Evolutionary conservation across 1,284 basidiomycete genomes (phyloP), one percentile per base, ranked within the genome.

Genomic region (Pseudozyma sp.): DNA sequence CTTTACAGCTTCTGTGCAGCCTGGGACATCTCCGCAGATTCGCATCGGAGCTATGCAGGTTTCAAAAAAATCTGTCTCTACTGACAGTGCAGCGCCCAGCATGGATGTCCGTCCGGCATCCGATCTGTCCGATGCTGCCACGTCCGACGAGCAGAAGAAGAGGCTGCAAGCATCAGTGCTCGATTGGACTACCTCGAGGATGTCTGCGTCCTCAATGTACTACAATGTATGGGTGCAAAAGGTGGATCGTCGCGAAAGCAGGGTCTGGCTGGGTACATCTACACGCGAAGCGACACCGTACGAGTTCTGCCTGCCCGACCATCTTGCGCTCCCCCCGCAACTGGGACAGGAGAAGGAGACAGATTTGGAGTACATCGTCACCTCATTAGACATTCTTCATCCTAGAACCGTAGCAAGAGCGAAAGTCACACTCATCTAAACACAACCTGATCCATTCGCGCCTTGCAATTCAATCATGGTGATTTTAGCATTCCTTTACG

Each of bases 181-280:
- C 39, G 42, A 17, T 0, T 64, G 56, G 61, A 24, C 39, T 8
- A 8, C 61, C 11, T 14, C 34, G 1, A 8, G 19, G 4, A 49
- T 13, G n/a, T 1, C 0, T 9, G 4, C n/a, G 9, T 17, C 48
- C 0, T 34, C 44, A 3, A 16, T 17, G 33, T 64, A 64, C 49
- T 72, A 16, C 54, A 68, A 64, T 24, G 60, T 68, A 1, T 72
- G 60, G 60, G 34, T 72, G 11, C 69, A 72, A 24, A 44, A 35
- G 7, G 34, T 47, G 2, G 46, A 16, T 14, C 43, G 46, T 16
- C 58, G 64, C 0, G 48, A 52, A 2, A 54, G 48, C 4, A 54
- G 45, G 30, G 29, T 55, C 42, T 72, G 69, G 69, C 50, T 72
- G 17, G 64, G 69, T 10, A 72, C 69, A 0, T 60, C 69, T 3